Evolutionary conservation across 2,329 filamentous ascomycete species (phyloP).

Genomic region (Mollisiaceae sp.): DNA sequence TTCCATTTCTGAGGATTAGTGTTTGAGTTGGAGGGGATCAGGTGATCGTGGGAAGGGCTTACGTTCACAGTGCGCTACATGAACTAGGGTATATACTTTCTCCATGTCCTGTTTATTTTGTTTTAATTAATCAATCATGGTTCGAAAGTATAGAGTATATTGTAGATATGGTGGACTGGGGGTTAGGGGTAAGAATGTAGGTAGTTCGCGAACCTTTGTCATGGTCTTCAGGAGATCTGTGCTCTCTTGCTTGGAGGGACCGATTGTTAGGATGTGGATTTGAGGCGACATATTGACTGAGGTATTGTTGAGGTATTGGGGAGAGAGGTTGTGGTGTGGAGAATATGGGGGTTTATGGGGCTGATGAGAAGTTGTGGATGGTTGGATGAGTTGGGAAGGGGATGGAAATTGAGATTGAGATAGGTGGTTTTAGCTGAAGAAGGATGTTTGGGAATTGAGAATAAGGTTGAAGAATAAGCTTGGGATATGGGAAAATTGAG

Average conservation of each 20-base stretch:
- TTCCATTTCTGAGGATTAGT: too few species aligned
- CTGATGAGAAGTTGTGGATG: too few species aligned
- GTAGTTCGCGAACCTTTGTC: background rate
- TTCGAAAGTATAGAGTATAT: too few species aligned
- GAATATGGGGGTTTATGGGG: too few species aligned
- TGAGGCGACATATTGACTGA: background rate
- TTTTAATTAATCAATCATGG: background rate
- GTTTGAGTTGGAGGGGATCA: too few species aligned
- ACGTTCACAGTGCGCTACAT: slow-evolving; percentile 29
- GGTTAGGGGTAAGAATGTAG: too few species aligned
- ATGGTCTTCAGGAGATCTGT: slow-evolving; percentile 5
- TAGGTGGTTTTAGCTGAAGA: too few species aligned
- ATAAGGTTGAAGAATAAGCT: too few species aligned
- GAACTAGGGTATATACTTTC: slow-evolving; percentile 21
- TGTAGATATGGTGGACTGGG: too few species aligned
- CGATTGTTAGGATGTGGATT: background rate
- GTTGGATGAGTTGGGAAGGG: background rate
- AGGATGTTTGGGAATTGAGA: too few species aligned
- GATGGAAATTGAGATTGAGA: background rate
- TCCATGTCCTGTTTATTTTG: slow-evolving; percentile 19
- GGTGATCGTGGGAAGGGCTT: background rate
- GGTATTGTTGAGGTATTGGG: background rate
- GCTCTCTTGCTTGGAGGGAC: background rate
- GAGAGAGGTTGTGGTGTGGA: background rate
- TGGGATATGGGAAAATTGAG: too few species aligned